phyloP scores from a whole-genome alignment of 305 asterid genomes.

The Solanum aculeatissimum region DNA sequence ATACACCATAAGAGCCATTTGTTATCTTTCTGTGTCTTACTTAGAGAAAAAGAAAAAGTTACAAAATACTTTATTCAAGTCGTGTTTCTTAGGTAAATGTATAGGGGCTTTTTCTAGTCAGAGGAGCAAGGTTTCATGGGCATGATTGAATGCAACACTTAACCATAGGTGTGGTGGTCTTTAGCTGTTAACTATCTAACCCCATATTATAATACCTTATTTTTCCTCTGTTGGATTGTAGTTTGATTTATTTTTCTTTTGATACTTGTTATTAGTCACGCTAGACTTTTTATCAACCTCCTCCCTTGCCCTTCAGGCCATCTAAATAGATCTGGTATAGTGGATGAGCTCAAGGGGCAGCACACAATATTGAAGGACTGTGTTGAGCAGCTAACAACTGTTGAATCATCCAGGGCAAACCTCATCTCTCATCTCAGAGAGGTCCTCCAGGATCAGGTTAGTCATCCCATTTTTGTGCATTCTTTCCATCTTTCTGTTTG shows the following conservation, averaged over 20 bases:
- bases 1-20: not conserved
- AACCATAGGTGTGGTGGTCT: not conserved
- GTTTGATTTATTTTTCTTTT: not conserved
- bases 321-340: slow-evolving; percentile 20
- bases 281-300: not conserved
- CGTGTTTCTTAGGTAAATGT: not conserved
- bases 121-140: not conserved
- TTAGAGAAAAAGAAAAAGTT: not conserved
- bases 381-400: slow-evolving; percentile 45
- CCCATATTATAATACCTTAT: not conserved
- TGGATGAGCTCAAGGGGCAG: slow-evolving; percentile 73
- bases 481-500: not conserved
- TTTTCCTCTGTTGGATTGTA: not conserved
- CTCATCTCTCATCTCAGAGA: slow-evolving; percentile 68
- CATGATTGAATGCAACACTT: not conserved
- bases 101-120: not conserved
- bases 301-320: slow-evolving; percentile 10
- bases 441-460: slow-evolving; percentile 84
- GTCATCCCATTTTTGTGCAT: not conserved
- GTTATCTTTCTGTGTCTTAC: not conserved
- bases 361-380: slow-evolving; percentile 54
- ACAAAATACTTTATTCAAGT: not conserved
- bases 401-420: slow-evolving; percentile 64
- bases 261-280: not conserved
- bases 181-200: not conserved